Evolutionary conservation across 176 grass and related monocot genomes (phyloP).

Genomic region (Neostapfia colusana): DNA sequence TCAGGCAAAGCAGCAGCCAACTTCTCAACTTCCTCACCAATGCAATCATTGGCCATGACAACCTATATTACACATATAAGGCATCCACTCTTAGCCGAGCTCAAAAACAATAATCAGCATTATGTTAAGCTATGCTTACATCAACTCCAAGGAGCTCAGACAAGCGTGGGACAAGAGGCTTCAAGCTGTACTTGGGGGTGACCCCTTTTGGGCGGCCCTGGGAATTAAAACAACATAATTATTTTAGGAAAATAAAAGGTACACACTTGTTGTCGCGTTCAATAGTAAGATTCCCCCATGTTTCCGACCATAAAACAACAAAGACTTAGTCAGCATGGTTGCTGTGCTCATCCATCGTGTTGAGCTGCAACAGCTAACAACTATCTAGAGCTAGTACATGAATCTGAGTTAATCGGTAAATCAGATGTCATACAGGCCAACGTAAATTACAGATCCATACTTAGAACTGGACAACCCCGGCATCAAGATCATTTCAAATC

Average conservation of each 20-base stretch:
- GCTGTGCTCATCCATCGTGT: neutral
- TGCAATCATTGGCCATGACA: slow-evolving; percentile 84
- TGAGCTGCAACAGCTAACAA: neutral
- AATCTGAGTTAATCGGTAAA: neutral
- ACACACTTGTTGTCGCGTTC: neutral
- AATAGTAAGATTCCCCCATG: neutral
- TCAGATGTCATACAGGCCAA: neutral
- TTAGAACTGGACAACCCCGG: neutral
- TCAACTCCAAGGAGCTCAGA: slow-evolving; percentile 87
- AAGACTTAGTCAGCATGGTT: no score
- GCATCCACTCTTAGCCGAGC: neutral
- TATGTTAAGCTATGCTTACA: slow-evolving; percentile 44
- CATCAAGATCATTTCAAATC: neutral
- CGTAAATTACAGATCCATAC: neutral
- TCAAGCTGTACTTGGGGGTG: slow-evolving; percentile 94
- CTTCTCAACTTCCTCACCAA: slow-evolving; percentile 87
- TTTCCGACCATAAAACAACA: neutral
- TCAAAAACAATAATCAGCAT: neutral
- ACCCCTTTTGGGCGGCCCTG: slow-evolving; percentile 94
- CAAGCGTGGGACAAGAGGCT: slow-evolving; percentile 88
- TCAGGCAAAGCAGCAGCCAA: slow-evolving; percentile 68
- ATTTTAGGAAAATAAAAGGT: slow-evolving; percentile 5
- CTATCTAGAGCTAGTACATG: neutral
- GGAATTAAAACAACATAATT: slow-evolving; percentile 5
- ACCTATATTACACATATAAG: slow-evolving; percentile 48